Percentiles rank a stretch among this genome's conserved stretches.
These are phyloP conservation scores for Phycomyces blakesleeanus DNA, from an alignment of 192 early-diverging fungal genomes.

Conservation along the genomic window DNA sequence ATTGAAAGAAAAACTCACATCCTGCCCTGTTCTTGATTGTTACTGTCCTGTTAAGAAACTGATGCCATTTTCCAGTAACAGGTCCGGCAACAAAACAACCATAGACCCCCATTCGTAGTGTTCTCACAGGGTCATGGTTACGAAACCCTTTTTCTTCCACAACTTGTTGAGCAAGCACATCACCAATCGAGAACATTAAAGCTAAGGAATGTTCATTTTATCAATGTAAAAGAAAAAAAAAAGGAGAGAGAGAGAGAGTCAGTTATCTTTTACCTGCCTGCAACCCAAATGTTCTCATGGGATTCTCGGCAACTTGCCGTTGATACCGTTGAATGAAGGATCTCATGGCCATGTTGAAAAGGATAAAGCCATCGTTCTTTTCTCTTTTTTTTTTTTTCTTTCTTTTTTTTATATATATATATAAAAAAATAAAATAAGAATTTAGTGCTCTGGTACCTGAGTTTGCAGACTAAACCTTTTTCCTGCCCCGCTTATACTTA, in stretches of 20 bases:
- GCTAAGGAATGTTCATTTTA: no score
- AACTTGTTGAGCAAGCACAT: conserved; percentile 18
- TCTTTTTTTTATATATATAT: no score
- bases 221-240: no score
- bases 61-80: conserved; percentile 16
- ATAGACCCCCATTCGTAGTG: conserved; percentile 16
- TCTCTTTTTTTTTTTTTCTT: no score
- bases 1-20: not conserved
- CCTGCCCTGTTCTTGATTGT: conserved; percentile 13
- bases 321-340: conserved; percentile 19
- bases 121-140: conserved; percentile 13
- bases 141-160: conserved; percentile 18
- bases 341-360: conserved; percentile 4
- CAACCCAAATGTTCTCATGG: conserved; percentile 18
- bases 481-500: no score
- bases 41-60: conserved; percentile 9
- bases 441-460: no score
- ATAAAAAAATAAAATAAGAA: no score
- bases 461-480: no score
- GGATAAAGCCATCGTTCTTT: no score
- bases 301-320: conserved; percentile 5
- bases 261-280: conserved; percentile 18
- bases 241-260: not conserved
- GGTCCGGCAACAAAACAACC: conserved; percentile 19
- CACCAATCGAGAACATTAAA: conserved; percentile 11